Evolutionary conservation across 2,329 filamentous ascomycete species (phyloP).

Genomic region (Diaporthe destruens): DNA sequence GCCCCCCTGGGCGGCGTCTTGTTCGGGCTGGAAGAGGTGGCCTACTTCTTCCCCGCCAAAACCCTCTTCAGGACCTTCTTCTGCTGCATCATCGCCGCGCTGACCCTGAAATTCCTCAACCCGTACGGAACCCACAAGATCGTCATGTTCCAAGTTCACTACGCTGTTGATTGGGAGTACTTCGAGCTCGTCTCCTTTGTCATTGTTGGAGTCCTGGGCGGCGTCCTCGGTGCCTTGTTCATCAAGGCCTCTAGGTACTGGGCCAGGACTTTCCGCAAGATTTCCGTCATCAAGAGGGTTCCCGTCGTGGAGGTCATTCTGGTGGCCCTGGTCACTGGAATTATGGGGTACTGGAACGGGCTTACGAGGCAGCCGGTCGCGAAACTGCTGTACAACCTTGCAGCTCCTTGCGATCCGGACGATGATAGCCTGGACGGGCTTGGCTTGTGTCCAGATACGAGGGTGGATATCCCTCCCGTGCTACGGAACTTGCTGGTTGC

Average conservation of each 20-base stretch:
- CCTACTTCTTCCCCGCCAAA: slow-evolving; percentile 98
- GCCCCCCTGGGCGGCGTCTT: slow-evolving; percentile 89
- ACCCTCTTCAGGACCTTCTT: slow-evolving; percentile 98
- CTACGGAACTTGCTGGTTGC: slow-evolving; percentile 79
- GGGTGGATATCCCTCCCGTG: slow-evolving; percentile 83
- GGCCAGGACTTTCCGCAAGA: slow-evolving; percentile 89
- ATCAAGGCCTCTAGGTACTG: slow-evolving; percentile 95
- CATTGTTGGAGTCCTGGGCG: slow-evolving; percentile 86
- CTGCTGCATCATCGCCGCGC: slow-evolving; percentile 92
- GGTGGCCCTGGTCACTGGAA: slow-evolving; percentile 85
- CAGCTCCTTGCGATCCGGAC: slow-evolving; percentile 85
- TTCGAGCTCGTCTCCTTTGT: slow-evolving; percentile 92
- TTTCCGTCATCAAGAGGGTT: slow-evolving; percentile 82
- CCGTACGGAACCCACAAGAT: slow-evolving; percentile 97
- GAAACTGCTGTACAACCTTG: slow-evolving; percentile 89
- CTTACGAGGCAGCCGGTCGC: slow-evolving; percentile 91
- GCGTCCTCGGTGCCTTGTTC: slow-evolving; percentile 87
- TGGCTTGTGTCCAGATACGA: slow-evolving; percentile 80
- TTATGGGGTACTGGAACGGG: slow-evolving; percentile 93
- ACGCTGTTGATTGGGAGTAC: slow-evolving; percentile 90
- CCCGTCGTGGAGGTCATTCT: slow-evolving; percentile 90
- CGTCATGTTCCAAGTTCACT: slow-evolving; percentile 94
- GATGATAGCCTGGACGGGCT: slow-evolving; percentile 72
- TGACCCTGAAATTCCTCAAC: slow-evolving; percentile 94
- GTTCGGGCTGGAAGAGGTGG: slow-evolving; percentile 94